A percentile compares a stretch with the other conserved stretches of the same genome.
Conservation (phyloP, 768 basidiomycete species). For the Russula foetens region DNA sequence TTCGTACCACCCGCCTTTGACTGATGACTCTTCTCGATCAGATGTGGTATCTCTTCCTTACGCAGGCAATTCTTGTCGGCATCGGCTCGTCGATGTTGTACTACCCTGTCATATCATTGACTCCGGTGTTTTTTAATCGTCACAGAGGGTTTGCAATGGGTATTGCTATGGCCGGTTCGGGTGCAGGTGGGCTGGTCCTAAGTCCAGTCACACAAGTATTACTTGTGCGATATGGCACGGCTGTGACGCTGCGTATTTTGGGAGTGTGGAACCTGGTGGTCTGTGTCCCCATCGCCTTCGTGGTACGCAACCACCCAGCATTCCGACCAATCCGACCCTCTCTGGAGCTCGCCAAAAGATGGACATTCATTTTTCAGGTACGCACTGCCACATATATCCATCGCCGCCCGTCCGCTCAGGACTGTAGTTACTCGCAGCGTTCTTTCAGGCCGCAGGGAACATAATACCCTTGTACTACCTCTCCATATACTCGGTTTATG, state of each 20-base stretch:
- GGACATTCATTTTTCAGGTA: constrained; percentile 37
- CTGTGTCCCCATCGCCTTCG: constrained; percentile 31
- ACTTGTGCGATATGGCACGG: constrained; percentile 30
- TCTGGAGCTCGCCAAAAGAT: constrained; percentile 31
- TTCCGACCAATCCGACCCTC: constrained; percentile 26
- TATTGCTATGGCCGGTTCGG: constrained; percentile 33
- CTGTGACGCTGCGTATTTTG: constrained; percentile 33
- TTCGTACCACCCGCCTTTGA: neutral
- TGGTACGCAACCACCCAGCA: constrained; percentile 27
- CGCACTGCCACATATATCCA: neutral
- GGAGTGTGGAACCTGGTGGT: constrained; percentile 35
- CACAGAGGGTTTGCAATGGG: constrained; percentile 41
- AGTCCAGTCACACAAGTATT: constrained; percentile 33
- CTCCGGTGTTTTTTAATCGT: constrained; percentile 37
- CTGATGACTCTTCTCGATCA: constrained; percentile 10
- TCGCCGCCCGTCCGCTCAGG: neutral
- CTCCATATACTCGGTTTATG: constrained; percentile 34
- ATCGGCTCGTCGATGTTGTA: constrained; percentile 38
- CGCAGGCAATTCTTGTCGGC: constrained; percentile 36
- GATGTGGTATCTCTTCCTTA: constrained; percentile 39
- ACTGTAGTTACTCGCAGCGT: constrained; percentile 31
- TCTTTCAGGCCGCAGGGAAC: constrained; percentile 39
- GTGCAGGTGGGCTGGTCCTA: constrained; percentile 38
- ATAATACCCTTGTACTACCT: constrained; percentile 38
- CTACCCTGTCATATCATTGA: constrained; percentile 36